phyloP scores from a whole-genome alignment of 306 rosid genomes.

The Alnus rubra region DNA sequence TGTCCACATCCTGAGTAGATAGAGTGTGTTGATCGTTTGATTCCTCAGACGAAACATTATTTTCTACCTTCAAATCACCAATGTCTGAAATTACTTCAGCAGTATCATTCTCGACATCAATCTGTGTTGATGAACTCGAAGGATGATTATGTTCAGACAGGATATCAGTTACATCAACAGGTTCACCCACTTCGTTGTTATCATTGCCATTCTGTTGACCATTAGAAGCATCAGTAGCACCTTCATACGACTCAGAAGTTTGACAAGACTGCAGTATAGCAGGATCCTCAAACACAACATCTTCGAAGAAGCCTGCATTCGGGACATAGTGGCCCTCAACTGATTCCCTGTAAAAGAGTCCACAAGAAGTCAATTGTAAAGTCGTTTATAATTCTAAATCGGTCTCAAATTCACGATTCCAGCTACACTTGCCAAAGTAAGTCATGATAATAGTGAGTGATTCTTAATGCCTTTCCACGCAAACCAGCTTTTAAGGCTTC shows the following conservation, averaged over 20 bases:
- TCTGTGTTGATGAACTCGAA: slow-evolving; percentile 13
- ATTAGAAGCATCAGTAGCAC: slow-evolving; percentile 37
- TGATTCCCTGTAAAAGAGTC: slow-evolving; percentile 64
- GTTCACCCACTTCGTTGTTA: slow-evolving; percentile 35
- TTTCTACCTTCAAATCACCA: slow-evolving; percentile 59
- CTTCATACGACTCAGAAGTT: slow-evolving; percentile 41
- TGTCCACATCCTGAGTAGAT: slow-evolving; percentile 72
- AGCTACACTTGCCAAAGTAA: slow-evolving; percentile 72
- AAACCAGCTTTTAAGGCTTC: slow-evolving; percentile 82
- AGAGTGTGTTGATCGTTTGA: slow-evolving; percentile 50
- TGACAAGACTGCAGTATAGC: slow-evolving; percentile 43
- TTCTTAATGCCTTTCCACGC: slow-evolving; percentile 87
- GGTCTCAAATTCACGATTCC: slow-evolving; percentile 21
- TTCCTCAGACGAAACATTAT: slow-evolving; percentile 44
- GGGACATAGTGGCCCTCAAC: slow-evolving; percentile 74
- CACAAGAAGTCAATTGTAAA: slow-evolving; percentile 18
- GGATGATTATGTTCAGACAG: slow-evolving; percentile 36
- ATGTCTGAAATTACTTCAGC: slow-evolving; percentile 43
- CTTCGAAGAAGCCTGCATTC: slow-evolving; percentile 85
- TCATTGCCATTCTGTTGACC: slow-evolving; percentile 33
- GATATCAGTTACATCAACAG: slow-evolving; percentile 37
- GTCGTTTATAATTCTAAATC: not conserved
- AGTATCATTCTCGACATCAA: slow-evolving; percentile 27
- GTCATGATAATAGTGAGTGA: slow-evolving; percentile 83
- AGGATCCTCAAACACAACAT: slow-evolving; percentile 86